Percentiles rank a stretch among this genome's conserved stretches.
Evolutionary conservation across 1,284 basidiomycete species (phyloP).

Genomic region (Phellopilus nigrolimitatus): DNA sequence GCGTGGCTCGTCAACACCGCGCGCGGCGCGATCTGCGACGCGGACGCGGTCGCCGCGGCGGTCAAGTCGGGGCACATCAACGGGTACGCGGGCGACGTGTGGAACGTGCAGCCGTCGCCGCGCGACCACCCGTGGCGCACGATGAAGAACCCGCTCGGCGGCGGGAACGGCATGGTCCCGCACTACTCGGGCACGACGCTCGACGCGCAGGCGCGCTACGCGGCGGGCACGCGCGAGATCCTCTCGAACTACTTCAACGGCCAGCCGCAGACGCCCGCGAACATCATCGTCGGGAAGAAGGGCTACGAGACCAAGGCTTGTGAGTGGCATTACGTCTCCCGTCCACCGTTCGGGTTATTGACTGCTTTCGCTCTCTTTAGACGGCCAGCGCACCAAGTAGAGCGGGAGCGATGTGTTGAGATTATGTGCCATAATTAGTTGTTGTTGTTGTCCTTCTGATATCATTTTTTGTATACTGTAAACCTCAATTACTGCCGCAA

Average conservation of each 20-base stretch:
- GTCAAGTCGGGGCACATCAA: conserved; percentile 73
- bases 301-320: conserved; percentile 66
- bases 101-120: conserved; percentile 83
- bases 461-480: no score
- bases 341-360: neutral
- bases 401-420: no score
- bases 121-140: conserved; percentile 84
- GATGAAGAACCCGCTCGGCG: conserved; percentile 75
- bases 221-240: conserved; percentile 75
- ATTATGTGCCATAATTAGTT: neutral
- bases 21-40: conserved; percentile 89
- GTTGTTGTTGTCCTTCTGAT: conserved; percentile 1
- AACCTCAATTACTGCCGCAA: no score
- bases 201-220: conserved; percentile 90
- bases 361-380: conserved; percentile 26
- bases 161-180: conserved; percentile 83
- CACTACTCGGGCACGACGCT: conserved; percentile 89
- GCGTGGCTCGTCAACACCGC: conserved; percentile 95
- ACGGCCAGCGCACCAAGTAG: conserved; percentile 39
- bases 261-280: conserved; percentile 69
- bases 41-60: conserved; percentile 75
- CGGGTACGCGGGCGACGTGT: conserved; percentile 69
- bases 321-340: conserved; percentile 31
- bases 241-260: conserved; percentile 71
- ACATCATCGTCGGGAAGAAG: conserved; percentile 73